These are phyloP conservation scores for Brasilioporus rufonigricans DNA, from an alignment of 768 basidiomycete species.

Conservation along the genomic window DNA sequence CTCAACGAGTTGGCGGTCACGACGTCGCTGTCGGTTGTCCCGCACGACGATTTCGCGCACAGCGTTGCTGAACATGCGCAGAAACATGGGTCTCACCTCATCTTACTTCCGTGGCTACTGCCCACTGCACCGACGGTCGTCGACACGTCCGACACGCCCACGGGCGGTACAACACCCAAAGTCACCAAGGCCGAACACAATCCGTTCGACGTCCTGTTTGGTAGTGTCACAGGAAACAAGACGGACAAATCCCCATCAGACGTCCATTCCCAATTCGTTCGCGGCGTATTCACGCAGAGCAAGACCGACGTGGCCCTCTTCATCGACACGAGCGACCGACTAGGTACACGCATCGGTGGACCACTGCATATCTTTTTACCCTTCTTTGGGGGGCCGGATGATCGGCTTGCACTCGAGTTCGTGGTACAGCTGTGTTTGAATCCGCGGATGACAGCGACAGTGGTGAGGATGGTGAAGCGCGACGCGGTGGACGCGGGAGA, in stretches of 20 bases:
- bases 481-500: constrained; percentile 37
- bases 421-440: constrained; percentile 81
- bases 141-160: not conserved
- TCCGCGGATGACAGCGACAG: constrained; percentile 65
- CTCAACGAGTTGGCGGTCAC: constrained; percentile 65
- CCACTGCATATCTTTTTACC: constrained; percentile 75
- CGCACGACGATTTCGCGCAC: constrained; percentile 68
- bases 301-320: no score
- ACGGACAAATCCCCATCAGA: constrained; percentile 43
- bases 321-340: constrained; percentile 59
- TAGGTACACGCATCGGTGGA: constrained; percentile 24
- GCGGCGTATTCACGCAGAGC: constrained; percentile 72
- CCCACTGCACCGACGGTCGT: constrained; percentile 22
- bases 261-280: constrained; percentile 80
- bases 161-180: constrained; percentile 10
- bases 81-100: constrained; percentile 60
- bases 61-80: constrained; percentile 69
- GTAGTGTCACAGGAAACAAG: constrained; percentile 16
- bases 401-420: constrained; percentile 81
- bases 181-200: constrained; percentile 33
- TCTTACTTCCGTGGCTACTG: constrained; percentile 81
- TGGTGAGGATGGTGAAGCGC: constrained; percentile 60
- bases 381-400: constrained; percentile 95
- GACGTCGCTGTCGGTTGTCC: constrained; percentile 70
- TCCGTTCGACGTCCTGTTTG: constrained; percentile 74